Conservation (phyloP, 2,329 filamentous ascomycete species). For the Alternaria consortialis region DNA sequence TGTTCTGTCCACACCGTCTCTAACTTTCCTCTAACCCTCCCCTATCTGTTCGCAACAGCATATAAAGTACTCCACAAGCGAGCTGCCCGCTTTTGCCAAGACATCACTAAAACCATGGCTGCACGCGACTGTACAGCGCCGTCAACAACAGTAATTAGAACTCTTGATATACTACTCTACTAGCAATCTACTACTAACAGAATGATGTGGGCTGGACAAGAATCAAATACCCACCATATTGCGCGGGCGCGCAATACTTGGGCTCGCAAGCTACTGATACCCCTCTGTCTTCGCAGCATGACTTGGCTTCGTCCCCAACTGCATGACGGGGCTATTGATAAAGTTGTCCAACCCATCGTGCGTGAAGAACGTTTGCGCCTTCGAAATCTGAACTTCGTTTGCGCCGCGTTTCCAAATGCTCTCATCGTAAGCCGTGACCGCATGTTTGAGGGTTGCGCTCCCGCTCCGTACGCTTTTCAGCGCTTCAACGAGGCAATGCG, state of each 20-base stretch:
- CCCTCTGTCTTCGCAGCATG: constrained; percentile 41
- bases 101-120: no score
- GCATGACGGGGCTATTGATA: constrained; percentile 42
- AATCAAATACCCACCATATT: no score
- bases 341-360: constrained; percentile 44
- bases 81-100: no score
- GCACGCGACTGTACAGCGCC: no score
- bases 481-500: constrained; percentile 38
- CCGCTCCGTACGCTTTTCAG: constrained; percentile 29
- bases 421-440: constrained; percentile 38
- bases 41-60: no score
- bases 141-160: no score
- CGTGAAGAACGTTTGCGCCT: constrained; percentile 44
- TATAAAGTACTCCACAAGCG: no score
- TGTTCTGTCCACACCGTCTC: not conserved
- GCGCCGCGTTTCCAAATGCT: constrained; percentile 40
- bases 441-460: constrained; percentile 17
- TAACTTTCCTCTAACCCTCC: no score
- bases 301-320: constrained; percentile 41
- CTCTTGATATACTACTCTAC: no score
- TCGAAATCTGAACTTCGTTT: constrained; percentile 45
- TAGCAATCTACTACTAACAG: no score
- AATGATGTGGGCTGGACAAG: no score
- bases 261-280: constrained; percentile 21
- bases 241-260: no score